Percentiles rank a stretch among this genome's conserved stretches.
Evolutionary conservation across 2,329 filamentous ascomycete genomes (phyloP).

Genomic region (Aureobasidium musti): DNA sequence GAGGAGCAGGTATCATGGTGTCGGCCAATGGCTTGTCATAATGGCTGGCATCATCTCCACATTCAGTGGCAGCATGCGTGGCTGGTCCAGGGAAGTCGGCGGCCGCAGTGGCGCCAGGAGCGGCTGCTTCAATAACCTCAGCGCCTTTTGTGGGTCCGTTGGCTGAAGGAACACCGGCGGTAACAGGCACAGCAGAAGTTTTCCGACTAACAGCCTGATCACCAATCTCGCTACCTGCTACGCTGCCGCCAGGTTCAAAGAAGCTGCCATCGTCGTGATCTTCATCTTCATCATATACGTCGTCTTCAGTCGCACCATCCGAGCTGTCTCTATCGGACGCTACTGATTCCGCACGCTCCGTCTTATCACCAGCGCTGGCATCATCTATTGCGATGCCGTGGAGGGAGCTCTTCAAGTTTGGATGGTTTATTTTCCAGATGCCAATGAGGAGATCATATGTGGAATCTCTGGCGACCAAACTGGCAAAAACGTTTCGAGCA

Average conservation of each 20-base stretch:
- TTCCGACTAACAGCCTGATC: constrained; percentile 64
- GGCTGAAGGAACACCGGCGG: constrained; percentile 38
- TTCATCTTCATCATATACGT: constrained; percentile 77
- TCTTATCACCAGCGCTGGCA: constrained; percentile 79
- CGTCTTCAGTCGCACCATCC: constrained; percentile 70
- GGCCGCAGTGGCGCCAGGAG: constrained; percentile 46
- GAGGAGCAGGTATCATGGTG: constrained; percentile 78
- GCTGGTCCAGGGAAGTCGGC: constrained; percentile 82
- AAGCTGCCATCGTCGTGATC: constrained; percentile 68
- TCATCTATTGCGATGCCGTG: constrained; percentile 84
- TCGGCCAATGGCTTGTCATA: constrained; percentile 85
- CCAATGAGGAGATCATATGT: constrained; percentile 97
- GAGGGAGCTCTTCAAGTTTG: constrained; percentile 83
- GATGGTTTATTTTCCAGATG: constrained; percentile 97
- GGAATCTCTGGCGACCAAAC: constrained; percentile 88
- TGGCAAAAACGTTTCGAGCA: constrained; percentile 93
- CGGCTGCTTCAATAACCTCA: constrained; percentile 37
- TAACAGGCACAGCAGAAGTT: constrained; percentile 59
- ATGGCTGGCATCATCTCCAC: constrained; percentile 73
- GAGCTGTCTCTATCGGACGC: constrained; percentile 47
- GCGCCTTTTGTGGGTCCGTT: constrained; percentile 33
- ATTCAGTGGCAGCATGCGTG: constrained; percentile 81
- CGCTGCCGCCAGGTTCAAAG: constrained; percentile 55
- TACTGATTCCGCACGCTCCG: constrained; percentile 74
- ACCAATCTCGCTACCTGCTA: constrained; percentile 55